A percentile compares a stretch with the other conserved stretches of the same genome.
These are phyloP conservation scores for Collybia nuda DNA, from an alignment of 768 basidiomycete genomes.

Conservation along the genomic window DNA sequence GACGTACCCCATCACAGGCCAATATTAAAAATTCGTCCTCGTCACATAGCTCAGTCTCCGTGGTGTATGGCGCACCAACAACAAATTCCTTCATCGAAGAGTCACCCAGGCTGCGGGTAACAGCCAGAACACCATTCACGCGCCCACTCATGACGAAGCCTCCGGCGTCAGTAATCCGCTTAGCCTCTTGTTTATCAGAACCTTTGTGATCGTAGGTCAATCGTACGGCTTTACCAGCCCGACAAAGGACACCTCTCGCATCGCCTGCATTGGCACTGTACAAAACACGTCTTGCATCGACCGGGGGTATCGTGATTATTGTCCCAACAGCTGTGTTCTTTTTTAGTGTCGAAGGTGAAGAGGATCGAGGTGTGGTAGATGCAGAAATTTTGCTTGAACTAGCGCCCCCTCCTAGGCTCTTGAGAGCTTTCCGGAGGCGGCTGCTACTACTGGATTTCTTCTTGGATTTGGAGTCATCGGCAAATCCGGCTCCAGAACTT, in stretches of 20 bases:
- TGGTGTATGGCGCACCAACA: slow-evolving; percentile 96
- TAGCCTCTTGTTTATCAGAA: slow-evolving; percentile 94
- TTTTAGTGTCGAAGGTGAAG: slow-evolving; percentile 28
- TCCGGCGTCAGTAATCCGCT: slow-evolving; percentile 95
- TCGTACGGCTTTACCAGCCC: slow-evolving; percentile 86
- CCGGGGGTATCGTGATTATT: slow-evolving; percentile 43
- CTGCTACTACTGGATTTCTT: slow-evolving; percentile 44
- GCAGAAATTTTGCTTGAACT: slow-evolving; percentile 26
- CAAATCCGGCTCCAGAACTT: slow-evolving; percentile 31
- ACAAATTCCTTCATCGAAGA: slow-evolving; percentile 99
- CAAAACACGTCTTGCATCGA: slow-evolving; percentile 66
- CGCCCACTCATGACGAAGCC: slow-evolving; percentile 99
- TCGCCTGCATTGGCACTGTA: slow-evolving; percentile 98
- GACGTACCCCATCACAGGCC: slow-evolving; percentile 94
- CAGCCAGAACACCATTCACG: slow-evolving; percentile 96
- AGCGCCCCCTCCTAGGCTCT: slow-evolving; percentile 42
- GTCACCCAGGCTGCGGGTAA: slow-evolving; percentile 94
- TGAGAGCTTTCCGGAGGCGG: slow-evolving; percentile 56
- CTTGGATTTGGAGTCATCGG: slow-evolving; percentile 25
- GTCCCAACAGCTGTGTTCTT: slow-evolving; percentile 29
- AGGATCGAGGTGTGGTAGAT: slow-evolving; percentile 32
- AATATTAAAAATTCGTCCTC: slow-evolving; percentile 94
- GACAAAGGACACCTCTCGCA: slow-evolving; percentile 90
- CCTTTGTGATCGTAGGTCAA: slow-evolving; percentile 99
- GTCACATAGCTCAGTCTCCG: slow-evolving; percentile 89